Evolutionary conservation across 2,329 filamentous ascomycete genomes (phyloP).

Genomic region (Rhynchosporium graminicola): DNA sequence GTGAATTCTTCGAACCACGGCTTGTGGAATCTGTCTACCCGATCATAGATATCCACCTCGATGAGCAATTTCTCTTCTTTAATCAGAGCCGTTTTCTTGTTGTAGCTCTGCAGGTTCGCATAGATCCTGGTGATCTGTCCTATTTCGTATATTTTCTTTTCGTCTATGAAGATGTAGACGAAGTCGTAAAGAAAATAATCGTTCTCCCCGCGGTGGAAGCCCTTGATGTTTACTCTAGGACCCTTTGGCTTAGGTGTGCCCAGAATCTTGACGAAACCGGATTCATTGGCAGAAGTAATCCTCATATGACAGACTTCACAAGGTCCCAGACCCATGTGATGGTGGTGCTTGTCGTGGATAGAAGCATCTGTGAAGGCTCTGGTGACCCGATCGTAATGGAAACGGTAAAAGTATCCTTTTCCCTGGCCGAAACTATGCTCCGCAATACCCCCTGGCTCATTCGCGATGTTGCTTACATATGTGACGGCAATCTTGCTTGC

Average conservation of each 20-base stretch:
- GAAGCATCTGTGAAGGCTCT: too few species aligned
- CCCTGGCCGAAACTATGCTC: background rate
- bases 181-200: background rate
- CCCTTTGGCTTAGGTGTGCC: background rate
- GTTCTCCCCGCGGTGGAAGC: background rate
- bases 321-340: background rate
- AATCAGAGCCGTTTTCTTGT: background rate
- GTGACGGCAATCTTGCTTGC: constrained; percentile 26
- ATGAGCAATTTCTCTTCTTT: background rate
- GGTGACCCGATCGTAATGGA: background rate
- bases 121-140: constrained; percentile 21
- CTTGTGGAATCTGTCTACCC: constrained; percentile 17
- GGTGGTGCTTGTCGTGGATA: background rate
- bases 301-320: background rate
- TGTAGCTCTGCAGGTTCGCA: background rate
- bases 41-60: constrained; percentile 12
- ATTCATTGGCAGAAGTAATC: background rate
- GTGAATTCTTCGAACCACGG: background rate
- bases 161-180: constrained; percentile 19
- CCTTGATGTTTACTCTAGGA: background rate
- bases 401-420: background rate
- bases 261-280: background rate
- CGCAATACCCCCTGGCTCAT: background rate
- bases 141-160: constrained; percentile 21
- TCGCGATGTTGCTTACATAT: background rate